These are phyloP conservation scores for Trichosanthes truncata DNA, from an alignment of 306 rosid genomes.

Conservation along the genomic window DNA sequence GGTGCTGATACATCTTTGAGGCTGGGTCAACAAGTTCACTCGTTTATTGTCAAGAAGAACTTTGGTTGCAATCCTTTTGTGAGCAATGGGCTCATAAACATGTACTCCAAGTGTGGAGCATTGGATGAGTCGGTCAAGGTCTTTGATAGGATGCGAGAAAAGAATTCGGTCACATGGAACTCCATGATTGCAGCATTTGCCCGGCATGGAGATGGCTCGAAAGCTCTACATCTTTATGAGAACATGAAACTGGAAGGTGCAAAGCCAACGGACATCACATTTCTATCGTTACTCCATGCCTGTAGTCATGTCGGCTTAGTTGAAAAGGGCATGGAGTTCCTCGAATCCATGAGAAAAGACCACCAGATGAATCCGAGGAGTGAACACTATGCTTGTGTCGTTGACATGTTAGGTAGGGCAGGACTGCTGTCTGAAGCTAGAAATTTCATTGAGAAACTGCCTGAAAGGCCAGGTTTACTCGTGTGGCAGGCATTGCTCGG, in stretches of 20 bases:
- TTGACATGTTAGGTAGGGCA: conserved; percentile 91
- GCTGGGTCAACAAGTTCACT: conserved; percentile 67
- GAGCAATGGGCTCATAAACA: conserved; percentile 74
- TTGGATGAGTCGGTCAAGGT: conserved; percentile 43
- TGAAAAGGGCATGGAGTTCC: conserved; percentile 62
- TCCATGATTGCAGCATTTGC: conserved; percentile 83
- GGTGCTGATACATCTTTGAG: conserved; percentile 62
- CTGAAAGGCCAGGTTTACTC: conserved; percentile 39
- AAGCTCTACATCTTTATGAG: conserved; percentile 52
- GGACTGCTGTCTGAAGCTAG: conserved; percentile 66
- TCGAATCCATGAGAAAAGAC: conserved; percentile 60
- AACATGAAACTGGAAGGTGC: conserved; percentile 47
- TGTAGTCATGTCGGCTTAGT: conserved; percentile 84
- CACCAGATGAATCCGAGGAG: conserved; percentile 49
- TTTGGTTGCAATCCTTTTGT: conserved; percentile 54
- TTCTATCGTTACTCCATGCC: conserved; percentile 80
- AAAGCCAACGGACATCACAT: conserved; percentile 59
- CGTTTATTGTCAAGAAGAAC: conserved; percentile 46
- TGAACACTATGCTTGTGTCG: conserved; percentile 72
- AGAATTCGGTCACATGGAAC: conserved; percentile 72
- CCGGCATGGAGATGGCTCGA: conserved; percentile 66
- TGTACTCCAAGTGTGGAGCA: conserved; percentile 89
- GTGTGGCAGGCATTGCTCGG: conserved; percentile 96
- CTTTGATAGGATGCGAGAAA: conserved; percentile 41
- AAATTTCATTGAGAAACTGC: conserved; percentile 38